A percentile compares a stretch with the other conserved stretches of the same genome.
Conservation (phyloP, 2,329 filamentous ascomycete genomes). For the Phyllosticta citrichinensis region DNA sequence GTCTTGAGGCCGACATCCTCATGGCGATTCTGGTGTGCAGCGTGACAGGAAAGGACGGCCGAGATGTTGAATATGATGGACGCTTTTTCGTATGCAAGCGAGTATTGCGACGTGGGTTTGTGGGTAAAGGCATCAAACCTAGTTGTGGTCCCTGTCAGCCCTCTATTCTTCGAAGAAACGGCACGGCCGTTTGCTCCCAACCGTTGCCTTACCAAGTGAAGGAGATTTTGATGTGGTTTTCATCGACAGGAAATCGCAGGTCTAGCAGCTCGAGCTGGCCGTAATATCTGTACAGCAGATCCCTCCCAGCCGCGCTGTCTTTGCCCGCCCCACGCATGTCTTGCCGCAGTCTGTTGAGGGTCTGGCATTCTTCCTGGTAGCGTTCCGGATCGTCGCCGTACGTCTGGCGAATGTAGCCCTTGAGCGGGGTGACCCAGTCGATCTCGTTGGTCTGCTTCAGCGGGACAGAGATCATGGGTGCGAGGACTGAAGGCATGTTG, state of each 20-base stretch:
- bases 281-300: constrained; percentile 94
- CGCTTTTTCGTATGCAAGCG: constrained; percentile 93
- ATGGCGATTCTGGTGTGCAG: constrained; percentile 80
- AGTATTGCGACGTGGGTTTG: constrained; percentile 94
- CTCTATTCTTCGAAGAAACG: not conserved
- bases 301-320: constrained; percentile 86
- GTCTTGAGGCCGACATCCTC: constrained; percentile 92
- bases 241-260: constrained; percentile 89
- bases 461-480: constrained; percentile 91
- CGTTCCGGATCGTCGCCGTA: constrained; percentile 96
- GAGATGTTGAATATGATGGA: constrained; percentile 99
- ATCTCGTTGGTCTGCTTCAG: constrained; percentile 94
- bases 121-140: constrained; percentile 99
- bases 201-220: constrained; percentile 71
- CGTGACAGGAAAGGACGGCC: constrained; percentile 90
- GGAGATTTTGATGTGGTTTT: constrained; percentile 97
- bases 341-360: constrained; percentile 87
- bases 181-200: not conserved
- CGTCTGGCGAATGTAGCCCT: constrained; percentile 82
- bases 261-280: constrained; percentile 93
- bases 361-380: constrained; percentile 90
- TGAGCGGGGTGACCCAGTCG: constrained; percentile 89
- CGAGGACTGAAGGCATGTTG: constrained; percentile 42
- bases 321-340: constrained; percentile 97
- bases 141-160: not conserved